These are phyloP conservation scores for Tricholoma hemisulphureum DNA, from an alignment of 768 basidiomycete species.

Conservation along the genomic window DNA sequence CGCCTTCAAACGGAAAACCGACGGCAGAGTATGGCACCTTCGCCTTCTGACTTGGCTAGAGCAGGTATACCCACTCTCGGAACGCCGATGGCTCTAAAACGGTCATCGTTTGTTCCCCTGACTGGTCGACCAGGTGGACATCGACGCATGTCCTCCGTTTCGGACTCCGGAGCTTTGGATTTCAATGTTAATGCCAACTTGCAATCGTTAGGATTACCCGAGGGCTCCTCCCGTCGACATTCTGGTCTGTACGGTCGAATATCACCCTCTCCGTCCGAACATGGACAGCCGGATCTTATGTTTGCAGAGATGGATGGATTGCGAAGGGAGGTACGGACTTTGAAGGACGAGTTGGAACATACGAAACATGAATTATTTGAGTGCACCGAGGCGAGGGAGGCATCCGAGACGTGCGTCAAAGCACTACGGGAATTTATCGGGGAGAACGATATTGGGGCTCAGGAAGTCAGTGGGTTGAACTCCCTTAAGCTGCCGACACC, in stretches of 20 bases:
- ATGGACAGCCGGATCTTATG: conserved; percentile 23
- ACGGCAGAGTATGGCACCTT: conserved; percentile 51
- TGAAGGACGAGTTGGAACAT: conserved; percentile 62
- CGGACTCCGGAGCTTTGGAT: conserved; percentile 50
- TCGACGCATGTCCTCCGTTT: conserved; percentile 72
- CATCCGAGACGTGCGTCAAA: conserved; percentile 81
- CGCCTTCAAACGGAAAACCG: conserved; percentile 77
- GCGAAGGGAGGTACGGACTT: conserved; percentile 53
- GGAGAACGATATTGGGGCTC: conserved; percentile 62
- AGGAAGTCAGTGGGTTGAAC: conserved; percentile 15
- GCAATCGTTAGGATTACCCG: conserved; percentile 34
- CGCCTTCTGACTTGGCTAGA: conserved; percentile 55
- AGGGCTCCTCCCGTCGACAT: conserved; percentile 37
- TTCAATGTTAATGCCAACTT: conserved; percentile 34
- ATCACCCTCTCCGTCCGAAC: conserved; percentile 42
- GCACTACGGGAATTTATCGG: conserved; percentile 82
- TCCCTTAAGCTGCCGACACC: conserved; percentile 41
- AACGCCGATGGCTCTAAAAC: conserved; percentile 58
- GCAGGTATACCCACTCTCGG: conserved; percentile 37
- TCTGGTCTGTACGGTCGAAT: conserved; percentile 55
- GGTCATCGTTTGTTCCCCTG: conserved; percentile 74
- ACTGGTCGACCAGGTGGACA: conserved; percentile 58
- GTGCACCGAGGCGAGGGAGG: conserved; percentile 79
- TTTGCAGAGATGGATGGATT: conserved; percentile 53
- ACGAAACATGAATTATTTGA: conserved; percentile 70